Evolutionary conservation across 805 yeast genomes (phyloP).

Genomic region (Yarrowia deformans): DNA sequence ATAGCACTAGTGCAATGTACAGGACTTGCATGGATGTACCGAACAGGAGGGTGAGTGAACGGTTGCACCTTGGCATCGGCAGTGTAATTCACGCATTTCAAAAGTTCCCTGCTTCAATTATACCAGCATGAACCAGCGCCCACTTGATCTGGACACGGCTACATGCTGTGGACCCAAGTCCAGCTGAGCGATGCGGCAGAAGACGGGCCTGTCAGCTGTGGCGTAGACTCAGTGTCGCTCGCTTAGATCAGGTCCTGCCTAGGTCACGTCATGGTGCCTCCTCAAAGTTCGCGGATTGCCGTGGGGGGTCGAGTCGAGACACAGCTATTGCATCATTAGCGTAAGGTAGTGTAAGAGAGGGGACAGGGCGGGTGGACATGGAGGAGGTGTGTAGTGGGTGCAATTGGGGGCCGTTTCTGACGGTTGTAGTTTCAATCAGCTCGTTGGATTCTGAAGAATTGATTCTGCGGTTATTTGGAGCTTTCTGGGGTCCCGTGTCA

Average conservation of each 20-base stretch:
- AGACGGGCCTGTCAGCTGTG: constrained; percentile 4
- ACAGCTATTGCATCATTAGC: constrained; percentile 7
- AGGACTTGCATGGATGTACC: neutral
- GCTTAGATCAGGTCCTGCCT: constrained; percentile 13
- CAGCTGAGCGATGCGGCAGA: neutral
- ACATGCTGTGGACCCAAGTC: neutral
- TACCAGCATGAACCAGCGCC: too few relatives aligned
- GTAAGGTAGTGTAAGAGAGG: neutral
- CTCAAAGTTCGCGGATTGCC: constrained; percentile 11
- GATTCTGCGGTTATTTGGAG: too few relatives aligned
- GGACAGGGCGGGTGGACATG: too few relatives aligned
- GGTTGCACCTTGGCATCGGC: neutral
- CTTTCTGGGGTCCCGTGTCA: too few relatives aligned
- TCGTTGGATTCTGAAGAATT: neutral
- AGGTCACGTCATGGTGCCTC: constrained; percentile 28
- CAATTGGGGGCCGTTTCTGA: neutral
- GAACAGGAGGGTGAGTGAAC: neutral
- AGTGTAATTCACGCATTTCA: neutral
- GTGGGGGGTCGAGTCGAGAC: constrained; percentile 25
- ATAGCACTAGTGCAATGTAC: neutral
- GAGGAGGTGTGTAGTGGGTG: neutral
- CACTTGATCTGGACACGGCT: neutral
- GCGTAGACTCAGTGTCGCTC: neutral
- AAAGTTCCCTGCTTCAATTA: too few relatives aligned
- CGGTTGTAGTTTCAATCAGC: neutral